Evolutionary conservation across 1,284 basidiomycete species (phyloP), one percentile per base, ranked within the genome.

Genomic region (Trichosporon faecale): DNA sequence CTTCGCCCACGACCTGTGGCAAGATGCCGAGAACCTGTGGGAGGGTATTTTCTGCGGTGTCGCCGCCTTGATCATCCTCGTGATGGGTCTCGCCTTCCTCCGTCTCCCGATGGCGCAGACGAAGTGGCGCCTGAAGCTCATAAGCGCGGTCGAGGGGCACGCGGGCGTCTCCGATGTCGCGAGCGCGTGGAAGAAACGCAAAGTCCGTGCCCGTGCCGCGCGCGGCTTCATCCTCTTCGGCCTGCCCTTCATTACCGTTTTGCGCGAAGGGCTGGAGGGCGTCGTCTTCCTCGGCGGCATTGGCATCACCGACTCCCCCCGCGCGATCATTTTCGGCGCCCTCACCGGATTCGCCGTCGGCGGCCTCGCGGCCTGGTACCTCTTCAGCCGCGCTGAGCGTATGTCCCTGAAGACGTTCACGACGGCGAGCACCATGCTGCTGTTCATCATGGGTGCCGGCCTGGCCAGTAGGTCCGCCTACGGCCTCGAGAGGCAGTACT

Each of bases 191-290:
- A 66, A 46, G 21, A 37, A 31, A 23, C 57, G 68, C 66, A 67
- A 63, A 52, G 40, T 72, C 37, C 69, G 73, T 25, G 66, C 69
- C 1, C 73, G 73, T 4, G 72, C 72, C 2, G 72, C 72, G 0
- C 68, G 72, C 12, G 72, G 72, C 14, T 76, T 73, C 88, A 87
- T 89, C 1, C 86, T 96, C 25, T 93, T 96, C 84, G 80, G 93
- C 49, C 86, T 96, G 2, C 94, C 94, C 0, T 84, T 94, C 72
- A 88, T 95, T 77, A 95, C 94, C 2, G 92, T 96, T 44, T 85
- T 95, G 49, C 90, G 94, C 68, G 94, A 96, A 85, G 94, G 93
- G 70, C 85, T 96, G 73, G 94, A 96, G 82, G 93, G 91, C 0
- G 90, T 95, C 67, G 86, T 96, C 68, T 95, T 95, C 80, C 91